Evolutionary conservation across 257 asterid genomes (phyloP).

Genomic region (Solanum chmielewskii): DNA sequence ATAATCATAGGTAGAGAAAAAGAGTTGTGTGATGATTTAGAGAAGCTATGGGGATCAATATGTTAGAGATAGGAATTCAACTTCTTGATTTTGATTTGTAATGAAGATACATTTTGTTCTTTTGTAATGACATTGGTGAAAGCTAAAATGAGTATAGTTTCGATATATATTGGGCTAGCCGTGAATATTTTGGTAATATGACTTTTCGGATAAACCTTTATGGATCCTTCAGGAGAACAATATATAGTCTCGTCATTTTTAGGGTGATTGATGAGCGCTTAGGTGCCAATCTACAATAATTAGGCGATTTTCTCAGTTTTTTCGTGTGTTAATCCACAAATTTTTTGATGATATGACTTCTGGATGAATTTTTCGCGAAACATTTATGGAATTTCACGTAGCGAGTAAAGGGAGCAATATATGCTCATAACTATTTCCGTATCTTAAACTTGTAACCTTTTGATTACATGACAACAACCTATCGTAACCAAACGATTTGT

Average conservation of each 20-base stretch:
- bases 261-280: fast-evolving
- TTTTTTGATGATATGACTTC: not conserved
- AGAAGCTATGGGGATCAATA: slow-evolving; percentile 36
- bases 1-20: slow-evolving; percentile 42
- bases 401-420: not conserved
- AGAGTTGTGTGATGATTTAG: slow-evolving; percentile 31
- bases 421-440: not conserved
- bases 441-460: not conserved
- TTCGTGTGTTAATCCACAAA: no score
- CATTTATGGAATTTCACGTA: not conserved
- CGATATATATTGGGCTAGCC: not conserved
- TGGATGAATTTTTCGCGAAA: fast-evolving
- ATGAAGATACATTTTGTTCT: not conserved
- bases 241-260: not conserved
- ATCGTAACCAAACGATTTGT: not conserved
- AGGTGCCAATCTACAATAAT: fast-evolving
- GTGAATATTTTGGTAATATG: no score
- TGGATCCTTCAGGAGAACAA: not conserved
- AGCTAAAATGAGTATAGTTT: not conserved
- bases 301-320: not conserved
- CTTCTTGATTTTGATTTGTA: not conserved
- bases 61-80: not conserved
- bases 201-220: no score
- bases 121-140: not conserved
- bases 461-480: not conserved